Evolutionary conservation across 2,329 filamentous ascomycete species (phyloP).

Genomic region (Coniochaeta pulveracea): DNA sequence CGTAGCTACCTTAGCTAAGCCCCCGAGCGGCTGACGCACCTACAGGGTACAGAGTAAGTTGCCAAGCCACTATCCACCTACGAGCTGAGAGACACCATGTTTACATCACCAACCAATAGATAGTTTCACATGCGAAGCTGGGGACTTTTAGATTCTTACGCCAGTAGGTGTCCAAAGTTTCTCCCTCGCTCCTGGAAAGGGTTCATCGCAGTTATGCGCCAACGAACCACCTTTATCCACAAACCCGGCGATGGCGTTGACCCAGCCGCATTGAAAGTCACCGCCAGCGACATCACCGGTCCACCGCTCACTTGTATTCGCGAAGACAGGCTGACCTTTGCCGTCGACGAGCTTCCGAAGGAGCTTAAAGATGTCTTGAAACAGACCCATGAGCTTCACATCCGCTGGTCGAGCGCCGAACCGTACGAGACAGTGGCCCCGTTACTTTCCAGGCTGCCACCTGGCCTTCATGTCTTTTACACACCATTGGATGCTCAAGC

Average conservation of each 20-base stretch:
- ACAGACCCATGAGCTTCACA: conserved; percentile 59
- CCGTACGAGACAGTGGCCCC: conserved; percentile 53
- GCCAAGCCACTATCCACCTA: too few species aligned
- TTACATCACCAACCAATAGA: too few species aligned
- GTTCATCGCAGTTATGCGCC: too few species aligned
- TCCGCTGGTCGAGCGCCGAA: conserved; percentile 61
- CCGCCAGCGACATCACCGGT: conserved; percentile 40
- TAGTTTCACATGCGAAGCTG: too few species aligned
- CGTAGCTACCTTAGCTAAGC: too few species aligned
- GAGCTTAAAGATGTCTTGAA: conserved; percentile 53
- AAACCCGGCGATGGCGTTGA: conserved; percentile 52
- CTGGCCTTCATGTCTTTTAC: conserved; percentile 74
- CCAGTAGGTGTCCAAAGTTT: too few species aligned
- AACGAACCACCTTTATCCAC: conserved; percentile 71
- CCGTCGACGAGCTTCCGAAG: conserved; percentile 59
- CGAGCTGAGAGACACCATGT: too few species aligned
- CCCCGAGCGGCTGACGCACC: too few species aligned
- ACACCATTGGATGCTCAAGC: conserved; percentile 38
- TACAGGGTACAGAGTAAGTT: too few species aligned
- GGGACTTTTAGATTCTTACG: too few species aligned
- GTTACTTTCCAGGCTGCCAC: conserved; percentile 61
- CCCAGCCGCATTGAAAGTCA: conserved; percentile 49
- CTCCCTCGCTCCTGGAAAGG: too few species aligned
- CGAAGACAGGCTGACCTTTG: conserved; percentile 69
- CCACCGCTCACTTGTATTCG: conserved; percentile 53